Base-by-base conservation (phyloP, 345 rosid genomes). In the Alliaria petiolata region DNA sequence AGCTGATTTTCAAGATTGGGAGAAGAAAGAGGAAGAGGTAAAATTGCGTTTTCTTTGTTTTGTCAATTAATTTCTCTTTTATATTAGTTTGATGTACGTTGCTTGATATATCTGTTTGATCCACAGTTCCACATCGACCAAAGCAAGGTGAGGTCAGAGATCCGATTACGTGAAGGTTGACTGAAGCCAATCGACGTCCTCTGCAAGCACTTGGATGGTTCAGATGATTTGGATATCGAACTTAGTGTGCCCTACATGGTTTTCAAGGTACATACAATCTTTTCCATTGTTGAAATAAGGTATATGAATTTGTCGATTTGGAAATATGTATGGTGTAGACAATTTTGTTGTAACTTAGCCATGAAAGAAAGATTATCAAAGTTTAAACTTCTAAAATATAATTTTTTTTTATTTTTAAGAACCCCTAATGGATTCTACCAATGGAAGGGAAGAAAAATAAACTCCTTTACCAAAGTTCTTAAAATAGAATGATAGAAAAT, bases 1-100 rank as follows among this genome's bases (percentile, higher is more conserved):
- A 67, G 99, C 97, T 71, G 99, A 95, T 77, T 88, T 84, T 77
- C 96, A 91, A 55, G 99, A 95, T 55, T 95, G 95, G 97, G 99
- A 95, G 87, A 95, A 88, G 82, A 95, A 91, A 72, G 99, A 95
- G 71, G 96, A 91, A 71, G 96, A 95, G 91, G 99, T 88, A 71
- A 58, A 45, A 3, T 25, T 43, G 3, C 57, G 6, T 35, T 68
- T 54, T 45, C 44, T 36, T 45, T 76, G 50, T 38, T 69, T 68
- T 54, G 34, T 15, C 51, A 13, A 36, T 1, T 33, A 8, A 44
- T 35, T 49, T 11, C 46, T 62, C 63, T 40, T 51, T 34, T 2
- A 15, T 15, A 13, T 40, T 4, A 28, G 59, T 17, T 46, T 59
- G 35, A 10, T 35, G 40, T 54, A 46, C 4, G 22, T 64, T 62